phyloP scores from a whole-genome alignment of 192 early-diverging fungal species.

The Backusella luteola region DNA sequence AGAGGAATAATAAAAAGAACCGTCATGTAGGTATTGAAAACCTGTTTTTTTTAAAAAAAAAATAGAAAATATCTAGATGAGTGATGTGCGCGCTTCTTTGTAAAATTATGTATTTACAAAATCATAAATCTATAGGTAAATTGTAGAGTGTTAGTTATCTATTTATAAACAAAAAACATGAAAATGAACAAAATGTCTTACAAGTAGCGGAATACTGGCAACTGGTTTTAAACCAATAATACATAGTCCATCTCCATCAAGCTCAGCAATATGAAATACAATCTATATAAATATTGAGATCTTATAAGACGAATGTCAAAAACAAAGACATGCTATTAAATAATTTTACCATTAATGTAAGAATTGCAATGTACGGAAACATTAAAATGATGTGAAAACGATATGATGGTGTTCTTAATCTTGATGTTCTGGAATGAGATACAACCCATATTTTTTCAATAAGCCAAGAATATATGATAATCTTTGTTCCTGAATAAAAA shows the following conservation, averaged over 20 bases:
- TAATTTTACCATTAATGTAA: slow-evolving; percentile 32
- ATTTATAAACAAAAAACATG: background rate
- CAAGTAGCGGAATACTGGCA: slow-evolving; percentile 38
- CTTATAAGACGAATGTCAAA: background rate
- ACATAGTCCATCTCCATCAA: slow-evolving; percentile 25
- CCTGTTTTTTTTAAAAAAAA: slow-evolving; percentile 11
- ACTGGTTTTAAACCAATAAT: slow-evolving; percentile 29
- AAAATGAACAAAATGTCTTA: slow-evolving; percentile 14
- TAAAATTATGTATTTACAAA: slow-evolving; percentile 23
- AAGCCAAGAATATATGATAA: slow-evolving; percentile 44
- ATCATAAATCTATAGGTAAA: slow-evolving; percentile 25
- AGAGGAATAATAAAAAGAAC: slow-evolving; percentile 32
- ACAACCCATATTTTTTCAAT: slow-evolving; percentile 40
- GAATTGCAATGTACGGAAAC: slow-evolving; percentile 34
- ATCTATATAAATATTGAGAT: slow-evolving; percentile 12
- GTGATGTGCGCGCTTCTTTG: background rate
- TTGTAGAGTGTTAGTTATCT: background rate
- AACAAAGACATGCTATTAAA: background rate
- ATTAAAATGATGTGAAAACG: slow-evolving; percentile 26
- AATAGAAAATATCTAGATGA: background rate
- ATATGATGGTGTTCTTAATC: slow-evolving; percentile 29
- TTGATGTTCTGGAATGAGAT: slow-evolving; percentile 13
- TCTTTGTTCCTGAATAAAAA: slow-evolving; percentile 42
- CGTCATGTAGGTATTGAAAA: slow-evolving; percentile 38
- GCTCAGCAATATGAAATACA: slow-evolving; percentile 21